Percentiles rank a stretch among this genome's conserved stretches.
phyloP scores from a whole-genome alignment of 2,329 filamentous ascomycete genomes.

The Pyrenochaeta sp. region DNA sequence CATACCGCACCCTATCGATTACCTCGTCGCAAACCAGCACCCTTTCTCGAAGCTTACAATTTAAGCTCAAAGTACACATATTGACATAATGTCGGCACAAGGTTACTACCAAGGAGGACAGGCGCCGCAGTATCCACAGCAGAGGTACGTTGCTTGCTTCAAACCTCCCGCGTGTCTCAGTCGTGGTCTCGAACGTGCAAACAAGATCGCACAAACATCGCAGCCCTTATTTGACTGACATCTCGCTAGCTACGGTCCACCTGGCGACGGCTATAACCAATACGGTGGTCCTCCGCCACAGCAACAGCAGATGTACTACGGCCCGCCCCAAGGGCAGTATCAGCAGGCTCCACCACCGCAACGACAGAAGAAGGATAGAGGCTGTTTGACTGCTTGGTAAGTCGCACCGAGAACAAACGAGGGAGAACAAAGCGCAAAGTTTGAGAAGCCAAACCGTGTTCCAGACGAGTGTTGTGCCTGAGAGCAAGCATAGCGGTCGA shows the following conservation, averaged over 20 bases:
- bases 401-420: conserved; percentile 1
- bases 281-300: conserved; percentile 38
- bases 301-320: conserved; percentile 38
- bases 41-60: neutral
- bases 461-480: too few relatives aligned
- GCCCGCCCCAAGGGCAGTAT: conserved; percentile 50
- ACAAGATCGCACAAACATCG: too few relatives aligned
- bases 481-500: neutral
- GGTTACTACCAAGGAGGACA: conserved; percentile 47
- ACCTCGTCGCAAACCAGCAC: neutral
- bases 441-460: too few relatives aligned
- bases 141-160: conserved; percentile 34
- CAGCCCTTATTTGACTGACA: neutral
- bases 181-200: neutral
- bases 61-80: neutral
- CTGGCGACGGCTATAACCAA: conserved; percentile 11
- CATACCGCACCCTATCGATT: neutral
- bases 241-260: conserved; percentile 32
- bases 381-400: conserved; percentile 43
- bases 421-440: neutral
- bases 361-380: conserved; percentile 56
- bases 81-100: conserved; percentile 45
- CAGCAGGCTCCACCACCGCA: conserved; percentile 59
- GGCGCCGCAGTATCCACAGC: conserved; percentile 48
- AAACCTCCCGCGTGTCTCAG: neutral